Conservation (phyloP, 305 asterid species). For the Fraxinus paxiana region DNA sequence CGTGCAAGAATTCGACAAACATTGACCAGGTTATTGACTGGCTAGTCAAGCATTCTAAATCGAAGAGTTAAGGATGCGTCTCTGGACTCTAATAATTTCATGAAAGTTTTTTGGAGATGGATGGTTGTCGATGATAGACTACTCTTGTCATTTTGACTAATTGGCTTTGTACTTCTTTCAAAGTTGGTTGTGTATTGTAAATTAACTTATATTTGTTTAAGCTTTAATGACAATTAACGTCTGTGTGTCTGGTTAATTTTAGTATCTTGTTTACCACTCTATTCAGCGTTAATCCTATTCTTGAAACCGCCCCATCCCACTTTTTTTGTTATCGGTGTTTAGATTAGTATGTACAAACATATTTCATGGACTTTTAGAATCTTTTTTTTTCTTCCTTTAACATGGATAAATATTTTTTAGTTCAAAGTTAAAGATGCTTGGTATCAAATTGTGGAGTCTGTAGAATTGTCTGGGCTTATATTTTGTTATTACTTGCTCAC, state of each 20-base stretch:
- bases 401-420: background rate
- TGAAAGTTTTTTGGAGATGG: slow-evolving; percentile 28
- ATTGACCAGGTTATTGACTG: slow-evolving; percentile 94
- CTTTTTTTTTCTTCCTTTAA: too few species aligned
- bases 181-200: slow-evolving; percentile 33
- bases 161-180: slow-evolving; percentile 30
- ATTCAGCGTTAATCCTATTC: background rate
- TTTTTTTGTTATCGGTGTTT: background rate
- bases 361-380: too few species aligned
- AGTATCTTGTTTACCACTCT: background rate
- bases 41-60: slow-evolving; percentile 94
- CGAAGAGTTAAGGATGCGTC: slow-evolving; percentile 56
- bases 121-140: slow-evolving; percentile 19
- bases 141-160: slow-evolving; percentile 25
- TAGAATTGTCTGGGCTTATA: background rate
- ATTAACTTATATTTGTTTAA: slow-evolving; percentile 21
- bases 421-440: too few species aligned
- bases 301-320: too few species aligned
- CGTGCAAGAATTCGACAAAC: slow-evolving; percentile 94
- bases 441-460: background rate
- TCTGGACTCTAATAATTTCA: slow-evolving; percentile 29
- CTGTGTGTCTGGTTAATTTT: background rate
- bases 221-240: slow-evolving; percentile 15
- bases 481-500: too few species aligned
- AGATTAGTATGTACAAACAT: background rate